phyloP scores from a whole-genome alignment of 1,284 basidiomycete species.

The Marasmius tenuissimus region DNA sequence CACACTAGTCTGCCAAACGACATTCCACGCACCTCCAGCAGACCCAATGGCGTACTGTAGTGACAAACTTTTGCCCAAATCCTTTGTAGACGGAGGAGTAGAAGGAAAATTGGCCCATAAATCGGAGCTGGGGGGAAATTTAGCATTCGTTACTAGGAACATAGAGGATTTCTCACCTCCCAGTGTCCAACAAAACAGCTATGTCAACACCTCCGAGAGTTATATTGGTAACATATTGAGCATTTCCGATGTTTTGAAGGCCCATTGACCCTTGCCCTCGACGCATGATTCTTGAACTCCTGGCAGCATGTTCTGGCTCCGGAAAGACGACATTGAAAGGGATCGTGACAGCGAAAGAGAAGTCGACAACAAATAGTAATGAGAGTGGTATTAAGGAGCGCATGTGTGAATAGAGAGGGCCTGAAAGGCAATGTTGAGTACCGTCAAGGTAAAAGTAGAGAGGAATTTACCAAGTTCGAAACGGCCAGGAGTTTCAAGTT shows the following conservation, averaged over 20 bases:
- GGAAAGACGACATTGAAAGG: conserved; percentile 42
- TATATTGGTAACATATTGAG: conserved; percentile 59
- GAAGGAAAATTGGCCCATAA: conserved; percentile 59
- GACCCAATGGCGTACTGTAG: conserved; percentile 69
- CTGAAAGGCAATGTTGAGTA: neutral
- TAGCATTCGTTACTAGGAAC: neutral
- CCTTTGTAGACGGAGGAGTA: conserved; percentile 45
- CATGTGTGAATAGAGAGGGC: neutral
- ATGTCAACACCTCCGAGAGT: conserved; percentile 50
- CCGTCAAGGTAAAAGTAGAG: neutral
- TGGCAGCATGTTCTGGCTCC: conserved; percentile 19
- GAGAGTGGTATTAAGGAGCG: conserved; percentile 14
- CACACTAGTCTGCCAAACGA: conserved; percentile 3
- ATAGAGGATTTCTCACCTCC: conserved; percentile 40
- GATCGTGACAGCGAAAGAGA: conserved; percentile 38
- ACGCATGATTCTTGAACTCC: conserved; percentile 24
- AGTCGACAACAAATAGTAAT: conserved; percentile 14
- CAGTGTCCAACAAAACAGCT: conserved; percentile 59
- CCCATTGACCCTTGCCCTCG: conserved; percentile 33
- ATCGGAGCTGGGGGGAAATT: conserved; percentile 48
- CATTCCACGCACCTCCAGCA: conserved; percentile 48
- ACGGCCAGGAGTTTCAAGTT: neutral
- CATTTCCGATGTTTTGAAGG: conserved; percentile 60
- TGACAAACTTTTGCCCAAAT: conserved; percentile 56
- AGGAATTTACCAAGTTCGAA: neutral